A percentile compares a stretch with the other conserved stretches of the same genome.
Evolutionary conservation across 2,329 filamentous ascomycete species (phyloP).

Genomic region (Trichoderma sp.): DNA sequence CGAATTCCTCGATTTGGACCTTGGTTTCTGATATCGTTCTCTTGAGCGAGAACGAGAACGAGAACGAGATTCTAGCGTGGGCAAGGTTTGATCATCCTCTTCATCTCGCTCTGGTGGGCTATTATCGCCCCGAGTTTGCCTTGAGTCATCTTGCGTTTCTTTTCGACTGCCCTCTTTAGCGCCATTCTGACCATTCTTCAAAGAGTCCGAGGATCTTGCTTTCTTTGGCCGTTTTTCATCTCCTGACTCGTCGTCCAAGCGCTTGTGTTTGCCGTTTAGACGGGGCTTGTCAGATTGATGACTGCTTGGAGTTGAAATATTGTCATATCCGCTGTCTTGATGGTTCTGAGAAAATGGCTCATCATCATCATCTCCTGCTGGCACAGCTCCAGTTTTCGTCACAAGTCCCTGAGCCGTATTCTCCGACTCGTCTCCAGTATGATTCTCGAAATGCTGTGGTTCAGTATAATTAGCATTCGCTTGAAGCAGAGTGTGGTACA

Average conservation of each 20-base stretch:
- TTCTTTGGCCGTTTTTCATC: conserved; percentile 24
- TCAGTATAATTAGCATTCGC: neutral
- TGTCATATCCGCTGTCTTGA: neutral
- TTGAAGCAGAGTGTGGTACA: neutral
- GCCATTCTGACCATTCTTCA: neutral
- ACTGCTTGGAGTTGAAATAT: neutral
- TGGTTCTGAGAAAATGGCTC: neutral
- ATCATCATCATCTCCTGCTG: neutral
- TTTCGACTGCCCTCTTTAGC: conserved; percentile 3
- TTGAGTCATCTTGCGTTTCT: conserved; percentile 22
- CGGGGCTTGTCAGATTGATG: conserved; percentile 6
- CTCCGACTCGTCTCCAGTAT: neutral
- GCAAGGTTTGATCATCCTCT: conserved; percentile 16
- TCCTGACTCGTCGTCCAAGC: conserved; percentile 21
- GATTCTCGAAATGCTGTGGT: neutral
- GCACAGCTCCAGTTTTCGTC: neutral
- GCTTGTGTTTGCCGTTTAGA: conserved; percentile 25
- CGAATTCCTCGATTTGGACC: conserved; percentile 38
- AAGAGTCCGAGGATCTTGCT: conserved; percentile 5
- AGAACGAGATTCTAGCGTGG: conserved; percentile 3
- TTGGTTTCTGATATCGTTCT: conserved; percentile 32
- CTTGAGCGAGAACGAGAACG: conserved; percentile 24
- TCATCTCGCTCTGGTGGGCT: neutral
- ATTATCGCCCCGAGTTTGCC: conserved; percentile 4
- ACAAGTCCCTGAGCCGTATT: neutral